Evolutionary conservation across 2,329 filamentous ascomycete genomes (phyloP).

Genomic region (Hymenoscyphus occultus): DNA sequence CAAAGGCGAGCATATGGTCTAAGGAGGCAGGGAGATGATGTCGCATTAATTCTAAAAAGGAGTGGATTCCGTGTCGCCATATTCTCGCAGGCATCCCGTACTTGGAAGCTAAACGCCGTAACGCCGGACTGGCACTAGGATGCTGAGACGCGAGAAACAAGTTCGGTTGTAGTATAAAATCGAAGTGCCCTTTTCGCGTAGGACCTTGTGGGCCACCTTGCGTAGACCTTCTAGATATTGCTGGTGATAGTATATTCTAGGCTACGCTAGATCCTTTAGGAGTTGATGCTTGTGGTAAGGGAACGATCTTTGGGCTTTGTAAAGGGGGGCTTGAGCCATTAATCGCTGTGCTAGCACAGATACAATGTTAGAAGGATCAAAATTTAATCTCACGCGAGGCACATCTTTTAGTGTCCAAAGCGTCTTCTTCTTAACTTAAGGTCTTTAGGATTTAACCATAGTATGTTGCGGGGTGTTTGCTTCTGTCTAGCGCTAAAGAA

Average conservation of each 20-base stretch:
- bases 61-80: conserved; percentile 91
- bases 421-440: conserved; percentile 21
- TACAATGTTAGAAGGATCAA: conserved; percentile 33
- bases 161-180: conserved; percentile 52
- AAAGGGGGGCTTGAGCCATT: conserved; percentile 9
- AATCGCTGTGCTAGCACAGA: conserved; percentile 14
- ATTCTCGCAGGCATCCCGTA: conserved; percentile 91
- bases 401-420: conserved; percentile 32
- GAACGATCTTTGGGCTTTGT: conserved; percentile 11
- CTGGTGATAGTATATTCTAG: not conserved
- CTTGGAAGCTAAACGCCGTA: conserved; percentile 69
- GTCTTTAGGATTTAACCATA: conserved; percentile 19
- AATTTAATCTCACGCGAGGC: conserved; percentile 8
- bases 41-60: conserved; percentile 73
- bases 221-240: not conserved
- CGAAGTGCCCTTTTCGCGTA: conserved; percentile 4
- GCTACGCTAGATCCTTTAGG: conserved; percentile 1
- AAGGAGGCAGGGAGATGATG: conserved; percentile 71
- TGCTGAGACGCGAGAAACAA: conserved; percentile 88
- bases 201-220: conserved; percentile 1
- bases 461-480: conserved; percentile 10
- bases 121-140: conserved; percentile 66
- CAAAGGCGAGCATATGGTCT: too few species aligned
- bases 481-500: conserved; percentile 22
- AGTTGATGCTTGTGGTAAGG: conserved; percentile 13